Percentiles rank a stretch among this genome's conserved stretches.
Conservation (phyloP, 2,329 filamentous ascomycete species). For the Aspergillus fumigatus region DNA sequence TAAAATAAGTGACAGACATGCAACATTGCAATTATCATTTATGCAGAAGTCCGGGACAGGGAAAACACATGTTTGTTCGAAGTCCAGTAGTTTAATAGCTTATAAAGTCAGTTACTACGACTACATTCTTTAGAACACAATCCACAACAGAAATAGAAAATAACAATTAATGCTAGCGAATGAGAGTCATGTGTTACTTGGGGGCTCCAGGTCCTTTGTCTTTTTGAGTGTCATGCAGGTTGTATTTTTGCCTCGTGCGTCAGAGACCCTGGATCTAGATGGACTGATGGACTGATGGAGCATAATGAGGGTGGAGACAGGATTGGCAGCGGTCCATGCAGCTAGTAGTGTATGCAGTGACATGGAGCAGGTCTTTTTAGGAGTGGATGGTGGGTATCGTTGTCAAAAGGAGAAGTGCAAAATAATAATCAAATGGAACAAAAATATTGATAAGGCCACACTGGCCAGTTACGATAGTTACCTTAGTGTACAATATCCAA, state of each 20-base stretch:
- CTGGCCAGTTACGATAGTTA: background rate
- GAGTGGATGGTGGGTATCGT: conserved; percentile 10
- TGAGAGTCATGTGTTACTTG: conserved; percentile 15
- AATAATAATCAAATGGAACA: background rate
- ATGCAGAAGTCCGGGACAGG: conserved; percentile 13
- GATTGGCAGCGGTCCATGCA: conserved; percentile 35
- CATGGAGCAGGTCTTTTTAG: conserved; percentile 15
- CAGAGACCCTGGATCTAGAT: conserved; percentile 42
- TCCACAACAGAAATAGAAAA: conserved; percentile 11
- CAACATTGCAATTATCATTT: conserved; percentile 21
- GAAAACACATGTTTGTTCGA: conserved; percentile 22
- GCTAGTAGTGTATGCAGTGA: conserved; percentile 10
- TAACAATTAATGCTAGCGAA: background rate
- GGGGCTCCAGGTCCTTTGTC: conserved; percentile 27
- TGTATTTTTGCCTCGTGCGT: conserved; percentile 39
- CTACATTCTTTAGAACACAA: conserved; percentile 16
- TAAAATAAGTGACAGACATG: conserved; percentile 13
- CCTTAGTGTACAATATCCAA: background rate
- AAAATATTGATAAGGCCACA: background rate
- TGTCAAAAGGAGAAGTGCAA: background rate
- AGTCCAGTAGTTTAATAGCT: conserved; percentile 13
- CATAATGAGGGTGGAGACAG: conserved; percentile 25
- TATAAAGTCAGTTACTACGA: conserved; percentile 11
- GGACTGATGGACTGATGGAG: conserved; percentile 17
- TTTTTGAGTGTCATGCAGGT: conserved; percentile 40